phyloP scores from a whole-genome alignment of 441 rosid genomes.

The Corymbia citriodora region DNA sequence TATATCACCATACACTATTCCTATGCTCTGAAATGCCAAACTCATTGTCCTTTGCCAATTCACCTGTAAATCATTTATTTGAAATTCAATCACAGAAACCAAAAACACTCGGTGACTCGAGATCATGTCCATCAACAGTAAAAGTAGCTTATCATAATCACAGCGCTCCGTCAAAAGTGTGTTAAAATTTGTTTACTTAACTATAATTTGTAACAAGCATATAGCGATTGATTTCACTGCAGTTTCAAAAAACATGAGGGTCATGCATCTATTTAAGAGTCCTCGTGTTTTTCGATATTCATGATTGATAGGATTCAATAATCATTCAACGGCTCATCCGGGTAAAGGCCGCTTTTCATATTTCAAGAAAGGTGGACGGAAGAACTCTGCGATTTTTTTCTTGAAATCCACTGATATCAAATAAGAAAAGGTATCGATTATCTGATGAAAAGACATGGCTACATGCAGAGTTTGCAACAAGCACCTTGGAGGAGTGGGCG shows the following conservation, averaged over 20 bases:
- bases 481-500: slow-evolving; percentile 21
- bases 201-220: background rate
- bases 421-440: background rate
- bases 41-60: slow-evolving; percentile 54
- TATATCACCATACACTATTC: slow-evolving; percentile 69
- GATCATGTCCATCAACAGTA: background rate
- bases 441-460: background rate
- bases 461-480: background rate
- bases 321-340: background rate
- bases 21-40: slow-evolving; percentile 67
- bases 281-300: background rate
- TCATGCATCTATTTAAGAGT: background rate
- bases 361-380: background rate
- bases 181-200: background rate
- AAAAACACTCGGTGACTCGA: background rate
- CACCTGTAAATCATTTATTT: slow-evolving; percentile 9
- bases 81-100: background rate
- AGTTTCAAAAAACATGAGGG: background rate
- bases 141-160: background rate
- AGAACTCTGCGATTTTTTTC: background rate
- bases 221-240: background rate
- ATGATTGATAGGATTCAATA: background rate
- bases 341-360: background rate
- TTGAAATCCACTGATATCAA: background rate
- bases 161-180: background rate